These are phyloP conservation scores for Erodium moschatum DNA, from an alignment of 441 rosid species.

Conservation along the genomic window DNA sequence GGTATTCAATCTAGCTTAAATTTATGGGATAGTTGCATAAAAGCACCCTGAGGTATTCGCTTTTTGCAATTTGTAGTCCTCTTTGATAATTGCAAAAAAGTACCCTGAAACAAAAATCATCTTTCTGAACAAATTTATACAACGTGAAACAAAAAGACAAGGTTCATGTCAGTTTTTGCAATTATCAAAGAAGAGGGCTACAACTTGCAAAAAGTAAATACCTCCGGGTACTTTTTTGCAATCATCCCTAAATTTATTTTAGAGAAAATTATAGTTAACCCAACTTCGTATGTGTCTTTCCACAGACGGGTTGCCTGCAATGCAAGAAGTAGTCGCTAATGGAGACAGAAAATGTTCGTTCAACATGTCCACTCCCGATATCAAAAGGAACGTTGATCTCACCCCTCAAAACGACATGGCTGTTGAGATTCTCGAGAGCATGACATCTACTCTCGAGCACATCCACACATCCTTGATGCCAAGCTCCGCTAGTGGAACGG, in stretches of 20 bases:
- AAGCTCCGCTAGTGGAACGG: neutral
- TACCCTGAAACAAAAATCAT: too few relatives aligned
- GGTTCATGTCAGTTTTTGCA: too few relatives aligned
- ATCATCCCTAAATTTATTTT: too few relatives aligned
- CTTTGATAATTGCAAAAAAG: too few relatives aligned
- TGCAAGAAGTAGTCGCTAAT: conserved; percentile 11
- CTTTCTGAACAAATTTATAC: too few relatives aligned
- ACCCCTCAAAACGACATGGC: neutral
- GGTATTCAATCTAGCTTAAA: conserved; percentile 23
- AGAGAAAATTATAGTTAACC: neutral
- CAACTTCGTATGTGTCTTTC: conserved; percentile 7
- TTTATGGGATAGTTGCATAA: neutral
- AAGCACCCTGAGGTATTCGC: too few relatives aligned
- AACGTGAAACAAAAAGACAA: too few relatives aligned
- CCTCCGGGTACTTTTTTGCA: too few relatives aligned
- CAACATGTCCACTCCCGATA: neutral
- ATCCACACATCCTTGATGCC: conserved; percentile 10
- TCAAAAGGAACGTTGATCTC: conserved; percentile 12
- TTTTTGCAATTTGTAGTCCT: too few relatives aligned
- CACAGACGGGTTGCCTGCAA: conserved; percentile 48
- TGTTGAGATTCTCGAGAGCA: neutral
- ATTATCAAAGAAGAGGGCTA: too few relatives aligned
- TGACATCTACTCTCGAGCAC: neutral
- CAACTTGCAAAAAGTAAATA: too few relatives aligned
- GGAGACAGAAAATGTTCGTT: conserved; percentile 19